Evolutionary conservation across 768 basidiomycete genomes (phyloP), one percentile per base, ranked within the genome.

Genomic region (Lactarius vividus): DNA sequence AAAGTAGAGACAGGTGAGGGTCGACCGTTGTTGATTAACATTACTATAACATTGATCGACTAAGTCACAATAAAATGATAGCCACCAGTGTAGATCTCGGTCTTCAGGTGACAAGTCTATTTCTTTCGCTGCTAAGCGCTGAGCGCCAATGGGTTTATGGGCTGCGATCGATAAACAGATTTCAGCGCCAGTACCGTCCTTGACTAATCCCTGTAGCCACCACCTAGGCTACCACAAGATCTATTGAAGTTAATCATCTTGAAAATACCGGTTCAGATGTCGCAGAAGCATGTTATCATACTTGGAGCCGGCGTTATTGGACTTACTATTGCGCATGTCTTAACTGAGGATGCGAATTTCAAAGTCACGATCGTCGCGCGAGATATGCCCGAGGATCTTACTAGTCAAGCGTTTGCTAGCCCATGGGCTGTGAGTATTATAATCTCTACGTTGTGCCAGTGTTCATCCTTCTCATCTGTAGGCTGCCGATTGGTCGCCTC

Each of bases 401-500:
- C 75, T 54, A 82, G 81, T 4, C 80, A 81, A 59, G 79, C 76
- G 4, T 83, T 80, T 74, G 76, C 82, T 10, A 83, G 80, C 61
- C 83, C 83, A n/a, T 83, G 82, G 73, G 82, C 83, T 64, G 81
- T 82, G 63, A 60, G 79, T 18, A 33, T 46, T 29, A 1, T 49
- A 18, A n/a, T 46, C 29, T 31, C 53, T 28, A 23, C 18, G 20
- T 13, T 13, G 29, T 26, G 35, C 35, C 11, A 10, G 11, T 4
- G 35, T 55, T 40, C 31, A 52, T n/a, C 29, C 33, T 23, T 20
- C 26, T 31, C 28, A 23, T 46, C 8, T 35, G 5, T 62, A 83
- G 82, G 82, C 81, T 29, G 82, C 81, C 40, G 77, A 79, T 65
- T 83, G 83, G 82, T 76, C 78, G 9, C 80, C 82, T 20, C 72